phyloP scores from a whole-genome alignment of 495 filamentous ascomycete species.

The Aspergillus haitiensis region DNA sequence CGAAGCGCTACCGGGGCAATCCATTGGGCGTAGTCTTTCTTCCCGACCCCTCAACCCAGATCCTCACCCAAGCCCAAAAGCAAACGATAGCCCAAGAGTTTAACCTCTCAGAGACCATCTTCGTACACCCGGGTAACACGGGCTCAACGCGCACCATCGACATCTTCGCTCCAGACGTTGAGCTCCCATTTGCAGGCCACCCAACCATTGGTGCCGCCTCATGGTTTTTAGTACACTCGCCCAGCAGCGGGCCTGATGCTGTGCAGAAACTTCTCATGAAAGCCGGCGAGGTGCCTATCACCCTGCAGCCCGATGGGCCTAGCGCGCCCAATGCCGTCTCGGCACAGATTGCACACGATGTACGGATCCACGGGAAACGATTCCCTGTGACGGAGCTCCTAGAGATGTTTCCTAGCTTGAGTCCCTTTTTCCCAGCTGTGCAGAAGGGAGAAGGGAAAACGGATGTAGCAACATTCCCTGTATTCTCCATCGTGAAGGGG shows the following conservation, averaged over 20 bases:
- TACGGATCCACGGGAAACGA: conserved; percentile 56
- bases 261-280: conserved; percentile 55
- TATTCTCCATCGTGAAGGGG: conserved; percentile 67
- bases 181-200: conserved; percentile 77
- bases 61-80: conserved; percentile 41
- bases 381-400: conserved; percentile 34
- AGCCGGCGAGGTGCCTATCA: conserved; percentile 59
- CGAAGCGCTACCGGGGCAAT: conserved; percentile 40
- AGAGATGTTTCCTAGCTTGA: conserved; percentile 24
- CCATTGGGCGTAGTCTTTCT: conserved; percentile 46
- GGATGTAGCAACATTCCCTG: conserved; percentile 26
- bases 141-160: conserved; percentile 52
- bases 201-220: conserved; percentile 71
- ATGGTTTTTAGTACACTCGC: conserved; percentile 45
- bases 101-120: conserved; percentile 84
- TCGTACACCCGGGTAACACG: conserved; percentile 53
- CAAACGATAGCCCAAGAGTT: conserved; percentile 70
- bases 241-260: conserved; percentile 19
- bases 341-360: conserved; percentile 64
- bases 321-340: conserved; percentile 33
- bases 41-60: conserved; percentile 23
- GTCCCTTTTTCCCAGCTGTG: conserved; percentile 5
- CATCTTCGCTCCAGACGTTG: conserved; percentile 64
- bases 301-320: conserved; percentile 22
- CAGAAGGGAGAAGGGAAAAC: not conserved